phyloP scores from a whole-genome alignment of 2,329 filamentous ascomycete genomes.

The Onygenales sp. region DNA sequence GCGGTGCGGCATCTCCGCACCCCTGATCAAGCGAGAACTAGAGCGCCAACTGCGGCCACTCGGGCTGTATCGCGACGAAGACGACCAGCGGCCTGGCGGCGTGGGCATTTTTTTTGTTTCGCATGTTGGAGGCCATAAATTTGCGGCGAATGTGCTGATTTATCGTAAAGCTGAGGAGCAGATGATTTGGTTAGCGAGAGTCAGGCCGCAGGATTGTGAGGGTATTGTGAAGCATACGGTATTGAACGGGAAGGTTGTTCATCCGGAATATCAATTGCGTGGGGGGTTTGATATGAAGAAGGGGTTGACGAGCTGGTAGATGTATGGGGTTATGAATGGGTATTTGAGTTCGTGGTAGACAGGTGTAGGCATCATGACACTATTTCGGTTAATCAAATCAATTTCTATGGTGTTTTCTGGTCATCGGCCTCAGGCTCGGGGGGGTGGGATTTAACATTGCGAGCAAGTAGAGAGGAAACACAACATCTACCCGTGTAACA shows the following conservation, averaged over 20 bases:
- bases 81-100: conserved; percentile 81
- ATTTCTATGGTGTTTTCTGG: too few relatives aligned
- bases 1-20: conserved; percentile 87
- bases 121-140: conserved; percentile 95
- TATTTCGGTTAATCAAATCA: too few relatives aligned
- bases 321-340: not conserved
- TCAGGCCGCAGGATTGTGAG: conserved; percentile 82
- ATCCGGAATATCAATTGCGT: conserved; percentile 72
- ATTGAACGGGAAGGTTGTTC: conserved; percentile 85
- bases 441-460: too few relatives aligned
- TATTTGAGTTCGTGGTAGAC: too few relatives aligned
- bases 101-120: conserved; percentile 94
- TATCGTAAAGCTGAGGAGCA: conserved; percentile 64
- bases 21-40: conserved; percentile 76
- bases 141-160: conserved; percentile 86
- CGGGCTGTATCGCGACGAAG: conserved; percentile 74
- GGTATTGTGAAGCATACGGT: conserved; percentile 83
- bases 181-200: conserved; percentile 84
- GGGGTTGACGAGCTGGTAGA: conserved; percentile 77
- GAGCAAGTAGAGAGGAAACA: too few relatives aligned
- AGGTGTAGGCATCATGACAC: not conserved
- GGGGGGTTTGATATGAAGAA: conserved; percentile 79
- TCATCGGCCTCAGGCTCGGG: too few relatives aligned
- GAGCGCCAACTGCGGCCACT: conserved; percentile 79
- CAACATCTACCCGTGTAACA: too few relatives aligned